Percentiles rank a stretch among this genome's conserved stretches.
These are phyloP conservation scores for Daldinia caldariorum DNA, from an alignment of 495 filamentous ascomycete species.

Conservation along the genomic window DNA sequence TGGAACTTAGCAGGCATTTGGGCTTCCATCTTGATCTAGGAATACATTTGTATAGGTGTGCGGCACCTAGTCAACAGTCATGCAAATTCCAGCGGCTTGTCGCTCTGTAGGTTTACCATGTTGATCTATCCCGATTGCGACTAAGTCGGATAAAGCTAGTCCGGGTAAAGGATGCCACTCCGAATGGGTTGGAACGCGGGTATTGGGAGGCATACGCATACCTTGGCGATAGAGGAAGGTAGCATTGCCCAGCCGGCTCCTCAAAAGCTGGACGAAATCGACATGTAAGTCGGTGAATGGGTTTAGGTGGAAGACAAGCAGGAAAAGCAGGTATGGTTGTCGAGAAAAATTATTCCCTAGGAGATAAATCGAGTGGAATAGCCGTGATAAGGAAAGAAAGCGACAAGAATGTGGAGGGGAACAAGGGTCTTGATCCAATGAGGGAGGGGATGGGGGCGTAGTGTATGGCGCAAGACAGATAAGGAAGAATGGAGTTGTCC, in stretches of 20 bases:
- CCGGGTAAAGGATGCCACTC: conserved; percentile 20
- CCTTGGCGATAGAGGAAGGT: conserved; percentile 42
- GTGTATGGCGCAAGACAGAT: conserved; percentile 20
- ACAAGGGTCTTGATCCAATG: conserved; percentile 36
- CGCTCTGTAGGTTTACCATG: conserved; percentile 14
- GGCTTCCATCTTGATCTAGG: conserved; percentile 18
- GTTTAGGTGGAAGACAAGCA: conserved; percentile 7
- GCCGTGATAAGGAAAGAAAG: conserved; percentile 31
- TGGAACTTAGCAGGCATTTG: conserved; percentile 26
- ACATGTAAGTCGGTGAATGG: conserved; percentile 21
- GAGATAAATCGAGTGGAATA: conserved; percentile 8
- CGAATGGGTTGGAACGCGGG: conserved; percentile 18
- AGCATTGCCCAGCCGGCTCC: conserved; percentile 39
- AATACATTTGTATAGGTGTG: conserved; percentile 12
- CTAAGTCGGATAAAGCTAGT: conserved; percentile 28
- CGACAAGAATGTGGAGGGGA: conserved; percentile 22
- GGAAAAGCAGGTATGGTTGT: conserved; percentile 7
- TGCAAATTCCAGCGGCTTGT: conserved; percentile 13
- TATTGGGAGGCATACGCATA: conserved; percentile 14
- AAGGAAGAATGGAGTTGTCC: conserved; percentile 10
- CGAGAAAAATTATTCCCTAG: conserved; percentile 11
- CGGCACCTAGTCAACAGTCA: conserved; percentile 7
- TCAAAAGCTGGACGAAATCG: conserved; percentile 28
- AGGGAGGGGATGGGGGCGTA: conserved; percentile 10
- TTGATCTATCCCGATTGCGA: conserved; percentile 5